Percentiles rank a stretch among this genome's conserved stretches.
These are phyloP conservation scores for Leccinum barrowsii DNA, from an alignment of 768 basidiomycete species.

Conservation along the genomic window DNA sequence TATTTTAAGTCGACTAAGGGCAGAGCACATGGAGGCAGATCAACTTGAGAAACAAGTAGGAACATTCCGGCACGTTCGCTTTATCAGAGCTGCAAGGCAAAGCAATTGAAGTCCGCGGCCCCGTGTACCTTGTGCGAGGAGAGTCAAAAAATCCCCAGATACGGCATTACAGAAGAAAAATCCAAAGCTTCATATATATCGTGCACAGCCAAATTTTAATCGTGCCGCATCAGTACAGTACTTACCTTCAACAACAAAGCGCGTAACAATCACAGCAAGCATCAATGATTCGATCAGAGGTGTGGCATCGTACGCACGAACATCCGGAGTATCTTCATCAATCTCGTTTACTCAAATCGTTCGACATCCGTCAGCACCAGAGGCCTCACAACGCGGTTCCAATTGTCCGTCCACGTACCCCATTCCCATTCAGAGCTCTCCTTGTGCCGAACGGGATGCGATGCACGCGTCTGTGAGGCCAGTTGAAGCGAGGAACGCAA, in stretches of 20 bases:
- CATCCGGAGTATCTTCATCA: background rate
- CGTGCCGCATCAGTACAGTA: background rate
- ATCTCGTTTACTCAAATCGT: constrained; percentile 15
- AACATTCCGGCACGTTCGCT: no score
- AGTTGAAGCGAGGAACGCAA: constrained; percentile 50
- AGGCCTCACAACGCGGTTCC: constrained; percentile 66
- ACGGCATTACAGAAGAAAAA: background rate
- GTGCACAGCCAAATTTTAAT: background rate
- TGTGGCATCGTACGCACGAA: background rate
- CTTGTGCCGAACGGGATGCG: constrained; percentile 17
- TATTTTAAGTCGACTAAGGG: background rate
- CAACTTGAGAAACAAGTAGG: background rate
- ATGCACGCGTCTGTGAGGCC: constrained; percentile 27
- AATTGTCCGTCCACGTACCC: constrained; percentile 84
- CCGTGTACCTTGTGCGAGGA: background rate
- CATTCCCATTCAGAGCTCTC: constrained; percentile 47
- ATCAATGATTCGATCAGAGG: background rate
- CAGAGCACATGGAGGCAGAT: background rate
- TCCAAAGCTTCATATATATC: background rate
- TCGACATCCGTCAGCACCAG: constrained; percentile 39
- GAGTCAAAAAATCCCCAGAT: background rate
- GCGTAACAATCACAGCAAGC: background rate
- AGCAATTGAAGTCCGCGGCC: no score
- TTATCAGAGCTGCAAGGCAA: no score
- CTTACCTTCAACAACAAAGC: background rate